These are phyloP conservation scores for Abelmoschus esculentus DNA, from an alignment of 345 rosid species.

Conservation along the genomic window DNA sequence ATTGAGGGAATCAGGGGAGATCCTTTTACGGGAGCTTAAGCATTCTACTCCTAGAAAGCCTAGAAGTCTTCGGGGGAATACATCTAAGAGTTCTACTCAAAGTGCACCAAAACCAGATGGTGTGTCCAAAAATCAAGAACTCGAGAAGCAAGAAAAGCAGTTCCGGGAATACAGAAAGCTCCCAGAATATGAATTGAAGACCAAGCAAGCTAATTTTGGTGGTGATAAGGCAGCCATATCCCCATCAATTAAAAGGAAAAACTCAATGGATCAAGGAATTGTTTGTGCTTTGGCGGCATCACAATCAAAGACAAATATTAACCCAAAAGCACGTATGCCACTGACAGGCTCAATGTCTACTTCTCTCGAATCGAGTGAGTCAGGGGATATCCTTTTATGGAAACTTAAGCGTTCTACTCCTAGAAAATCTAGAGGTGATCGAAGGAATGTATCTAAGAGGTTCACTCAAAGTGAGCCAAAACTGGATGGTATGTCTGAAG, in stretches of 20 bases:
- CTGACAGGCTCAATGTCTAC: background rate
- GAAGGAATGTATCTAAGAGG: background rate
- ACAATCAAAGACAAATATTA: background rate
- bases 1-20: background rate
- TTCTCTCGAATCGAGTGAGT: background rate
- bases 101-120: background rate
- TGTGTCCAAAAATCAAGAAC: background rate
- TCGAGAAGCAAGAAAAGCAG: background rate
- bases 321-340: background rate
- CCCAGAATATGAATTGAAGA: background rate
- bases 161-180: background rate
- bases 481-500: background rate
- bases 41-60: background rate
- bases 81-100: background rate
- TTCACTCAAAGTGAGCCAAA: background rate
- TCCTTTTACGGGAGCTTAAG: background rate
- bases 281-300: conserved; percentile 8
- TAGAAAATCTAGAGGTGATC: background rate
- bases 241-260: background rate
- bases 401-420: background rate
- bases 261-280: background rate
- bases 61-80: background rate
- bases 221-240: background rate
- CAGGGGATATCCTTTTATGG: background rate
- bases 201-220: background rate